Percentiles rank a stretch among this genome's conserved stretches.
Conservation (phyloP, 1,284 basidiomycete genomes). For the Leccinum solheimii region DNA sequence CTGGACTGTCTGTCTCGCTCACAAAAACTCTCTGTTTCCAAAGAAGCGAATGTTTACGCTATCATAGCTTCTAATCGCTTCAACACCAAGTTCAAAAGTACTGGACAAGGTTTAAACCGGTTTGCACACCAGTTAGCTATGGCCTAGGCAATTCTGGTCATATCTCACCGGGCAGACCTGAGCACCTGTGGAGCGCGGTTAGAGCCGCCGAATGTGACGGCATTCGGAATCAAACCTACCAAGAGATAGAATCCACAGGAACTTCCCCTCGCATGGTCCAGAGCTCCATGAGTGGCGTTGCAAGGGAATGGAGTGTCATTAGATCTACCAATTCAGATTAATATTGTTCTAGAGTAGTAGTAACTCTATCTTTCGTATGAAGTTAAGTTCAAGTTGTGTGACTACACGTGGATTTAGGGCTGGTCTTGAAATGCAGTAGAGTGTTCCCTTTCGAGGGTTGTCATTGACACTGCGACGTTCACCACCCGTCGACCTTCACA, state of each 20-base stretch:
- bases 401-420: conserved; percentile 29
- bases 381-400: conserved; percentile 8
- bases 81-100: neutral
- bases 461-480: conserved; percentile 4
- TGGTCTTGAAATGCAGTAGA: conserved; percentile 14
- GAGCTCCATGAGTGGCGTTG: conserved; percentile 12
- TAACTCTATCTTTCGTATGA: neutral
- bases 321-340: conserved; percentile 2
- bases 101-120: conserved; percentile 18
- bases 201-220: conserved; percentile 18
- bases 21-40: neutral
- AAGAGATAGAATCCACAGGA: conserved; percentile 23
- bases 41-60: neutral
- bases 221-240: conserved; percentile 7
- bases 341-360: neutral
- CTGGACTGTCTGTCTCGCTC: neutral
- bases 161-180: neutral
- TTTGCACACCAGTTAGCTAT: conserved; percentile 8
- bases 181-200: neutral
- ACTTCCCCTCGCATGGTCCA: conserved; percentile 16
- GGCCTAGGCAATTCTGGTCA: neutral
- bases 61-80: conserved; percentile 9
- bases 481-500: conserved; percentile 1
- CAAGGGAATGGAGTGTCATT: conserved; percentile 8
- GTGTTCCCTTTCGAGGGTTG: conserved; percentile 2